Evolutionary conservation across 2,329 filamentous ascomycete genomes (phyloP), one percentile per base, ranked within the genome.

Genomic region (Fusarium odoratissimum): DNA sequence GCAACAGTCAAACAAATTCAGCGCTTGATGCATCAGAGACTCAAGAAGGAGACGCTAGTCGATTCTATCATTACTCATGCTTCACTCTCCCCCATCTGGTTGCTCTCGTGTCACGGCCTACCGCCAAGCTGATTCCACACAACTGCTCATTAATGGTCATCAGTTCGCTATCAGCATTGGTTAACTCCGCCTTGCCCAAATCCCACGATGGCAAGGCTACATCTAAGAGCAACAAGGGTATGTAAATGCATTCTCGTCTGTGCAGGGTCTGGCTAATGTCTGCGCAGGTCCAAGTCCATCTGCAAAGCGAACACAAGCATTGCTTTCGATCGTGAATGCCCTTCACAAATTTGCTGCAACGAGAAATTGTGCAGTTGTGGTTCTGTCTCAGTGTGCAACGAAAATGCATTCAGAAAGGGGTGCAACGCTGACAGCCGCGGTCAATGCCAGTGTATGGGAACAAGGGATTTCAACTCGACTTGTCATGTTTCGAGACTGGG

Each of bases 381-480:
- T 96, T 25, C 86, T 95, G 54, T 94, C 91, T 41, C 95, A 97
- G 79, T 94, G 92, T 66, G 92, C 91, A 45, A 97, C 94, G n/a
- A 92, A 91, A 73, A 91, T 97, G 83, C 91, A 92, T 69, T 85
- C 86, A 8, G 91, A 88, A 71, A 86, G 84, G 72, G 88, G 86
- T 73, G 92, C 95, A 19, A 88, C 91, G 16, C 84, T 98, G 54
- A 88, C 91, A 59, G 92, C 95, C 21, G 90, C 93, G 44, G 86
- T 98, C 70, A 92, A 92, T 63, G 91, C 92, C 19, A 86, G 86
- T 25, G 89, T 92, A 45, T 98, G 95, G 95, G 95, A 97, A 68
- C 90, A 90, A 71, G 92, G 91, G 37, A 85, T 97, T 41, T 89
- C 90, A 69, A 93, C 90, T 45, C 88, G 94, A 60, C 80, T 97